Evolutionary conservation across 2,329 filamentous ascomycete species (phyloP).

Genomic region (Colletotrichum theobromicola): DNA sequence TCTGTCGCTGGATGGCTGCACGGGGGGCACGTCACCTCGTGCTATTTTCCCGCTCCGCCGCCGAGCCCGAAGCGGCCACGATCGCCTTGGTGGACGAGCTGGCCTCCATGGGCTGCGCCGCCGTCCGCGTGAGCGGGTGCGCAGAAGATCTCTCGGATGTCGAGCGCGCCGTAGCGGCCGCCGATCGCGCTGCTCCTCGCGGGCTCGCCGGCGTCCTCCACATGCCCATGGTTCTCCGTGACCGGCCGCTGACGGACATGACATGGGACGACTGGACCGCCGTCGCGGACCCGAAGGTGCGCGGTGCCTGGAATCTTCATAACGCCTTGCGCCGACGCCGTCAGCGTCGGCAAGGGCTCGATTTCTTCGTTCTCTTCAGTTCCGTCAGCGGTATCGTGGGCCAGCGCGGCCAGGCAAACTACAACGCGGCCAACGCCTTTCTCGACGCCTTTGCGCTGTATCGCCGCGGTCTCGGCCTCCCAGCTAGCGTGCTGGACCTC

Average conservation of each 20-base stretch:
- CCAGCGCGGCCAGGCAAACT: conserved; percentile 37
- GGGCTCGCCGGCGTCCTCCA: conserved; percentile 40
- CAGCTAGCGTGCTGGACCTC: conserved; percentile 44
- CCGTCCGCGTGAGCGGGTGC: conserved; percentile 24
- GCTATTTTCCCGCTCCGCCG: conserved; percentile 51
- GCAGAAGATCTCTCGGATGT: conserved; percentile 29
- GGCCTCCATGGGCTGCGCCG: not conserved
- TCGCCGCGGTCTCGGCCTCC: conserved; percentile 32
- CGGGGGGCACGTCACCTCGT: conserved; percentile 52
- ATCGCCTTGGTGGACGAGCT: conserved; percentile 21
- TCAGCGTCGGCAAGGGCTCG: conserved; percentile 19
- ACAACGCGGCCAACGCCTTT: conserved; percentile 37
- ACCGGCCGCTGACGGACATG: not conserved
- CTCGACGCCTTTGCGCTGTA: conserved; percentile 34
- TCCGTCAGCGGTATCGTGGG: conserved; percentile 38
- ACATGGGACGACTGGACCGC: not conserved
- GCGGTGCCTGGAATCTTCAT: not conserved
- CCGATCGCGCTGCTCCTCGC: conserved; percentile 12
- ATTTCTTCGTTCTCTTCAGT: conserved; percentile 41
- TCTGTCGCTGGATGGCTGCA: conserved; percentile 52
- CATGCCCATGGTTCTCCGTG: conserved; percentile 35
- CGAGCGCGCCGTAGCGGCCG: conserved; percentile 11
- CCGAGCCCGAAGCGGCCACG: not conserved
- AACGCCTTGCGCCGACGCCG: not conserved
- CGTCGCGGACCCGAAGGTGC: not conserved